Evolutionary conservation across 805 yeast genomes (phyloP).

Genomic region (Candida dendrica): DNA sequence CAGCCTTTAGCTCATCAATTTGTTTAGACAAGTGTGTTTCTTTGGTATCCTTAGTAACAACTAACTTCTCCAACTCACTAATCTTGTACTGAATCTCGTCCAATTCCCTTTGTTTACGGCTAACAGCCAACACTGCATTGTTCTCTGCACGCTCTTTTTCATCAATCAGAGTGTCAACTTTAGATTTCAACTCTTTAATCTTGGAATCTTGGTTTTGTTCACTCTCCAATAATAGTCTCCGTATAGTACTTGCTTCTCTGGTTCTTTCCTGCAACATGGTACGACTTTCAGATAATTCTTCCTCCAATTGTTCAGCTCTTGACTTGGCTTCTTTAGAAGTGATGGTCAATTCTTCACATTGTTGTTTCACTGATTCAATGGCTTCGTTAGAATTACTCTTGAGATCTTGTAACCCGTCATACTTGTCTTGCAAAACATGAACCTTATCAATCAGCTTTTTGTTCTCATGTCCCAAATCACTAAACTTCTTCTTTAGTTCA

Average conservation of each 20-base stretch:
- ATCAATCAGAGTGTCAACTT: conserved; percentile 43
- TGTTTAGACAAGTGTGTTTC: conserved; percentile 23
- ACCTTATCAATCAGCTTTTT: conserved; percentile 35
- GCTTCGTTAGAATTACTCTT: conserved; percentile 32
- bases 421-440: conserved; percentile 29
- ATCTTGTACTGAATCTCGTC: conserved; percentile 49
- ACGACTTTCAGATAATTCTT: conserved; percentile 73
- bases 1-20: conserved; percentile 22
- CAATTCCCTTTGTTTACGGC: conserved; percentile 56
- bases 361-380: conserved; percentile 47
- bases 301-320: conserved; percentile 63
- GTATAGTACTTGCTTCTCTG: conserved; percentile 67
- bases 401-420: conserved; percentile 27
- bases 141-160: conserved; percentile 57
- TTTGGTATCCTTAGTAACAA: conserved; percentile 30
- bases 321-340: conserved; percentile 58
- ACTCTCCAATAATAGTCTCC: conserved; percentile 59
- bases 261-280: conserved; percentile 72
- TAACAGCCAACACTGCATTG: conserved; percentile 38
- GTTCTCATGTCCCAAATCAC: conserved; percentile 29
- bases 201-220: conserved; percentile 50
- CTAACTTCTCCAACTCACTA: conserved; percentile 30
- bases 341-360: conserved; percentile 65
- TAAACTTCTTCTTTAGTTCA: conserved; percentile 28
- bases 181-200: conserved; percentile 47